Conservation (phyloP, 441 rosid species). For the Aleurites moluccanus region DNA sequence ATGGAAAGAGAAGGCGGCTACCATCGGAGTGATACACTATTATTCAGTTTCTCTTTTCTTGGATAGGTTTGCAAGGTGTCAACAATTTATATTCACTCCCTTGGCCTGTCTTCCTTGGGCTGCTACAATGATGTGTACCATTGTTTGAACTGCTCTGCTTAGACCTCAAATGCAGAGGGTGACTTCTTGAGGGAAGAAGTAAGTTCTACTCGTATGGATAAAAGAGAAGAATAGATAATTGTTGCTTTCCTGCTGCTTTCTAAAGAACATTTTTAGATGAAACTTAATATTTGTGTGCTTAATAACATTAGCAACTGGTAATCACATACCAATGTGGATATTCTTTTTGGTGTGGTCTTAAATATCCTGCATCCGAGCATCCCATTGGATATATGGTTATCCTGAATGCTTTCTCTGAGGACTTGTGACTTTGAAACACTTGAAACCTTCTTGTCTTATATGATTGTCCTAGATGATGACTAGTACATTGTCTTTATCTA, state of each 20-base stretch:
- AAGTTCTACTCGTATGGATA: slow-evolving; percentile 42
- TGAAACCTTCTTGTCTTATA: slow-evolving; percentile 23
- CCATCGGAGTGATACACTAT: slow-evolving; percentile 51
- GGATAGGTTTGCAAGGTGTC: slow-evolving; percentile 20
- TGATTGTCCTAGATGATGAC: slow-evolving; percentile 25
- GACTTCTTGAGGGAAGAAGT: slow-evolving; percentile 44
- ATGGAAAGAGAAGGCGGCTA: slow-evolving; percentile 80
- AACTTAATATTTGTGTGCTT: slow-evolving; percentile 40
- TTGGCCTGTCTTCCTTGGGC: slow-evolving; percentile 24
- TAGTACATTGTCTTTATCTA: not conserved
- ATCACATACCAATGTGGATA: slow-evolving; percentile 33
- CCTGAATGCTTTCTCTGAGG: slow-evolving; percentile 22
- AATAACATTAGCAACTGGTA: slow-evolving; percentile 27
- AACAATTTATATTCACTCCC: slow-evolving; percentile 12
- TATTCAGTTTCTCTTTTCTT: slow-evolving; percentile 18
- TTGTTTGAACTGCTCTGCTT: slow-evolving; percentile 8
- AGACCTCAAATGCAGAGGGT: slow-evolving; percentile 28
- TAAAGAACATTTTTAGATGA: slow-evolving; percentile 29
- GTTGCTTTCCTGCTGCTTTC: slow-evolving; percentile 34
- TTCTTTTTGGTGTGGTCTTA: slow-evolving; percentile 26
- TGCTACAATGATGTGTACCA: not conserved
- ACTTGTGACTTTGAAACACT: slow-evolving; percentile 29
- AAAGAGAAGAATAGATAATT: slow-evolving; percentile 30
- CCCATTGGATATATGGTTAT: slow-evolving; percentile 26
- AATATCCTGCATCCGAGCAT: slow-evolving; percentile 33